Conservation (phyloP, 805 yeast genomes). For the Kuraishia piskuri region DNA sequence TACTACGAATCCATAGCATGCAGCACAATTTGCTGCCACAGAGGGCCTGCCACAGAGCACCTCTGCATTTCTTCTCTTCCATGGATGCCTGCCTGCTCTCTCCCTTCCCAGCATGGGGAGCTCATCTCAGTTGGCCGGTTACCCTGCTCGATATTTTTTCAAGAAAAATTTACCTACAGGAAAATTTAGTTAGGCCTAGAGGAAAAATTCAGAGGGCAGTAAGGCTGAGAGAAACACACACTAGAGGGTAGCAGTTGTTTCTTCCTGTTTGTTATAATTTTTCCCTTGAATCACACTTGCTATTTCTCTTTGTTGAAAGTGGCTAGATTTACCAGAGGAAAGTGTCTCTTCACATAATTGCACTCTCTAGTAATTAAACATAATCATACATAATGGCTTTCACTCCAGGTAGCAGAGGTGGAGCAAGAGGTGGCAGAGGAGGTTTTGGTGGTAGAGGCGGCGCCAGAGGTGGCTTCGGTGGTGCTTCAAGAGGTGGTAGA, state of each 20-base stretch:
- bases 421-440: conserved; percentile 49
- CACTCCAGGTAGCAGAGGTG: conserved; percentile 52
- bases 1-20: background rate
- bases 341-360: conserved; percentile 1
- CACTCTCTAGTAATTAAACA: background rate
- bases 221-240: background rate
- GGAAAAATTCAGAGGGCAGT: background rate
- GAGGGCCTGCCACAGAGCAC: no score
- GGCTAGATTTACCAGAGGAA: background rate
- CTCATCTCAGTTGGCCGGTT: background rate
- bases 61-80: no score
- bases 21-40: no score
- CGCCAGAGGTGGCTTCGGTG: conserved; percentile 35
- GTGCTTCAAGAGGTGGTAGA: conserved; percentile 44
- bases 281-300: no score
- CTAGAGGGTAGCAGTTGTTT: background rate
- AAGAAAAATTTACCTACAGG: background rate
- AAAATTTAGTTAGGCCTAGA: conserved; percentile 1
- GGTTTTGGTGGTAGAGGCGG: conserved; percentile 39
- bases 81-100: no score
- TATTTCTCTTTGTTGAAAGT: no score
- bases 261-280: background rate
- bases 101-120: background rate
- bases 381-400: conserved; percentile 51
- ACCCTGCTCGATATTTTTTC: background rate